A percentile compares a stretch with the other conserved stretches of the same genome.
Evolutionary conservation across 1,284 basidiomycete genomes (phyloP).

Genomic region (Cryptococcus sp.): DNA sequence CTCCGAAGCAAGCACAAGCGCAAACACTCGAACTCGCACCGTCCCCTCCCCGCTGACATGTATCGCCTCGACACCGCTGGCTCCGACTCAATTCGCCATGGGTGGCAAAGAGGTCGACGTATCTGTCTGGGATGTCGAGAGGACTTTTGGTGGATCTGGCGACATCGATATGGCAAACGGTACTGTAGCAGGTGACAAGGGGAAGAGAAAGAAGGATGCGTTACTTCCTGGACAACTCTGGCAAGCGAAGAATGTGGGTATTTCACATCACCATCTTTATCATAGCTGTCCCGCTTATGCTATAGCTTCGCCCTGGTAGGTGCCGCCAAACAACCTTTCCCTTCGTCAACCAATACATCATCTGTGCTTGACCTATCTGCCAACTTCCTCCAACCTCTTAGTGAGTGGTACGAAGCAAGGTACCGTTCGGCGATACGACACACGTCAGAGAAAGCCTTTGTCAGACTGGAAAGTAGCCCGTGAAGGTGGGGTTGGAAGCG

Average conservation of each 20-base stretch:
- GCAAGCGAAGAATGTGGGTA: constrained; percentile 52
- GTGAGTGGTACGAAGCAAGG: constrained; percentile 75
- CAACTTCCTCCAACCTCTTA: constrained; percentile 56
- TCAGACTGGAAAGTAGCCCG: constrained; percentile 49
- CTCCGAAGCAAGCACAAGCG: constrained; percentile 2
- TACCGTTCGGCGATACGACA: constrained; percentile 76
- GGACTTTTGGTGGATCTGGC: constrained; percentile 58
- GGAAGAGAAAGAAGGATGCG: constrained; percentile 68
- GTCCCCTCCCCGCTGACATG: constrained; percentile 43
- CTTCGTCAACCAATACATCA: constrained; percentile 81
- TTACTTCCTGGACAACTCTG: constrained; percentile 63
- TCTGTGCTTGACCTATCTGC: constrained; percentile 59
- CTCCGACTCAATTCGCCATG: constrained; percentile 66
- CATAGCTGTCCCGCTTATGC: not conserved
- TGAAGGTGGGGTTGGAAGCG: constrained; percentile 64
- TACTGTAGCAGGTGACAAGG: constrained; percentile 9
- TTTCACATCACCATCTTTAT: not conserved
- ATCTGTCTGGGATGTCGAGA: constrained; percentile 75
- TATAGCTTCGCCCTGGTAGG: constrained; percentile 51
- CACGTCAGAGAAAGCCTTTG: constrained; percentile 66
- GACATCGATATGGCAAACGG: not conserved
- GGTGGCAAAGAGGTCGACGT: constrained; percentile 87
- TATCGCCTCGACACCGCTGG: constrained; percentile 57
- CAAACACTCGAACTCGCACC: constrained; percentile 16
- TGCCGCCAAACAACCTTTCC: constrained; percentile 73